A percentile compares a stretch with the other conserved stretches of the same genome.
Evolutionary conservation across 2,329 filamentous ascomycete species (phyloP).

Genomic region (Colletotrichum sp.): DNA sequence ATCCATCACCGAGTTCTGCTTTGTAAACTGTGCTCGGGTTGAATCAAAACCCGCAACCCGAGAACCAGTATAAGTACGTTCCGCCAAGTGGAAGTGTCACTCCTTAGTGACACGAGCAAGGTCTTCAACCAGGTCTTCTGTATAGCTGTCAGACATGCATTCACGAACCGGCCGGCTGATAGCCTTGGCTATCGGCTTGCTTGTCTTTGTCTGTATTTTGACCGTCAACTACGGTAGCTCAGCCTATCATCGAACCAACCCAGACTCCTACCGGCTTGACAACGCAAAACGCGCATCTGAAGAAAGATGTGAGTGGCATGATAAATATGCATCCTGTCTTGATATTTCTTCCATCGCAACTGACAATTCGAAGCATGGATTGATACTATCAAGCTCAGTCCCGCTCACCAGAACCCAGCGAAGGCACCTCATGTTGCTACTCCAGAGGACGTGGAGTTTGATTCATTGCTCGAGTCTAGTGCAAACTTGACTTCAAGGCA

Average conservation of each 20-base stretch:
- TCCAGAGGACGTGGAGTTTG: not conserved
- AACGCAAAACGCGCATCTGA: not conserved
- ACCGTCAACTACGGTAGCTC: not conserved
- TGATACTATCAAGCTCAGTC: not conserved
- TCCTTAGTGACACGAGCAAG: not conserved
- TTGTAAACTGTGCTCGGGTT: not conserved
- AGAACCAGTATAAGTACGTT: not conserved
- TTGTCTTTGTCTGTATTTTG: not conserved
- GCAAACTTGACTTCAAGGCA: not conserved
- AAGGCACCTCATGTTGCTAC: not conserved
- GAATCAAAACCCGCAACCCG: not conserved
- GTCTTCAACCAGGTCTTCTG: not conserved
- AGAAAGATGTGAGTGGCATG: not conserved
- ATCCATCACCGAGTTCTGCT: not conserved
- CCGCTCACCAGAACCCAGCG: not conserved
- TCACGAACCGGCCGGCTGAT: not conserved
- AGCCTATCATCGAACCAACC: not conserved
- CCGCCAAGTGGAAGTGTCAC: not conserved
- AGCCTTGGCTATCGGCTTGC: not conserved
- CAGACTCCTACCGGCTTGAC: not conserved
- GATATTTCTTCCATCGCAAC: not conserved
- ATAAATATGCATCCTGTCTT: rapidly evolving
- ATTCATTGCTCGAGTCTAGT: not conserved
- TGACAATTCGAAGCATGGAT: not conserved
- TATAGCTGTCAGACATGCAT: not conserved